These are phyloP conservation scores for Beta macrorhiza DNA, from an alignment of 179 eudicot species.

Conservation along the genomic window DNA sequence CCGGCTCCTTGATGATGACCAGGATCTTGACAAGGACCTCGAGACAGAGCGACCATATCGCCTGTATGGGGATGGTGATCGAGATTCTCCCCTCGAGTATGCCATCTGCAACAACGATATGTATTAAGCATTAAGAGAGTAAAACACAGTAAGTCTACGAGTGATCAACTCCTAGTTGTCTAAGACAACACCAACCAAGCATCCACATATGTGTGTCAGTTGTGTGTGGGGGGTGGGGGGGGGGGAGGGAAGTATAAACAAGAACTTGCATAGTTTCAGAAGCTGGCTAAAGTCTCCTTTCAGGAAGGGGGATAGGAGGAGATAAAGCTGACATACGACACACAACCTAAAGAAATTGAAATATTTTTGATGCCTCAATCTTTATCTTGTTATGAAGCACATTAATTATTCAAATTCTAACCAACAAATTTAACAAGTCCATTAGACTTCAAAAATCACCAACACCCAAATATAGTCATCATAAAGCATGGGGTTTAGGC, in stretches of 20 bases:
- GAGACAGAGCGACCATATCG: conserved; percentile 48
- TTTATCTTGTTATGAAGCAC: background rate
- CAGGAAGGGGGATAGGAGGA: no score
- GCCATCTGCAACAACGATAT: conserved; percentile 53
- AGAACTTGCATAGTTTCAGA: background rate
- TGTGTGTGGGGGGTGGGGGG: no score
- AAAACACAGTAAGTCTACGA: background rate
- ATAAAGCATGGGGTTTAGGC: background rate
- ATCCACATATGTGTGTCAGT: no score
- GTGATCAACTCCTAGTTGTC: background rate
- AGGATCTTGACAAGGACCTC: conserved; percentile 49
- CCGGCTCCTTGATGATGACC: conserved; percentile 60
- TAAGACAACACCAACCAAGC: background rate
- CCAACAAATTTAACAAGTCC: background rate
- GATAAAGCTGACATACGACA: background rate
- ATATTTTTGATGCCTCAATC: background rate
- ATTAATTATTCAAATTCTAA: background rate
- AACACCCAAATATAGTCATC: background rate
- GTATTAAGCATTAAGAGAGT: background rate
- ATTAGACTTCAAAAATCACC: no score
- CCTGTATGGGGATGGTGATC: conserved; percentile 63
- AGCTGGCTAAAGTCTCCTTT: background rate
- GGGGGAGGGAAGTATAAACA: background rate
- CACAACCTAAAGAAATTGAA: background rate
- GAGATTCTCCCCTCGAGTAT: conserved; percentile 64